A percentile compares a stretch with the other conserved stretches of the same genome.
Evolutionary conservation across 2,329 filamentous ascomycete genomes (phyloP).

Genomic region (Botrytis fragariae): DNA sequence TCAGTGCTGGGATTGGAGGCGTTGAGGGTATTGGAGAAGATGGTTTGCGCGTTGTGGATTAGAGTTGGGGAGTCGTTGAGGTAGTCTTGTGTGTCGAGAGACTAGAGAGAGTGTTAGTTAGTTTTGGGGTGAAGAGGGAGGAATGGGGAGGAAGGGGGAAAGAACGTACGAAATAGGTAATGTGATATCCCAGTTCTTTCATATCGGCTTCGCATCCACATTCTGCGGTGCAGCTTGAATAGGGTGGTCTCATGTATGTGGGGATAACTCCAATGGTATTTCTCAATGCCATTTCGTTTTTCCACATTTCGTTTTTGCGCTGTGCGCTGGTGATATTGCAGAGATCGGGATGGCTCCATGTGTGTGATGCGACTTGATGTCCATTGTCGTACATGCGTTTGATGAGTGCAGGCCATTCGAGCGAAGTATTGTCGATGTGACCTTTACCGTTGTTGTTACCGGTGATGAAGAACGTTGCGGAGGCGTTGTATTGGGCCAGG

Average conservation of each 20-base stretch:
- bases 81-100: slow-evolving; percentile 51
- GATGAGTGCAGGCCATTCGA: slow-evolving; percentile 42
- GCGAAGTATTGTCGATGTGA: slow-evolving; percentile 50
- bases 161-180: slow-evolving; percentile 45
- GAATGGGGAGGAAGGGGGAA: no score
- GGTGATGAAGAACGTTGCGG: slow-evolving; percentile 57
- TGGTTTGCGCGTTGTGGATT: slow-evolving; percentile 47
- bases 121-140: not conserved
- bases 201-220: slow-evolving; percentile 41
- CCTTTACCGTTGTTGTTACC: slow-evolving; percentile 50
- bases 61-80: slow-evolving; percentile 44
- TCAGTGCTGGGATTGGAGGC: slow-evolving; percentile 23
- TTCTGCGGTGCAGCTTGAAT: slow-evolving; percentile 43
- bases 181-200: slow-evolving; percentile 45
- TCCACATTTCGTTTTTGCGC: slow-evolving; percentile 49
- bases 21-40: slow-evolving; percentile 29
- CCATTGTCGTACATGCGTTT: slow-evolving; percentile 42
- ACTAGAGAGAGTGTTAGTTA: not conserved
- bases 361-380: slow-evolving; percentile 60
- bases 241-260: slow-evolving; percentile 51
- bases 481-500: slow-evolving; percentile 57
- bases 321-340: slow-evolving; percentile 44
- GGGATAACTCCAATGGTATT: slow-evolving; percentile 54
- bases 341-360: slow-evolving; percentile 51
- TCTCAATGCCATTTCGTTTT: slow-evolving; percentile 54